Evolutionary conservation across 495 filamentous ascomycete genomes (phyloP), one percentile per base, ranked within the genome.

Genomic region (Massariosphaeria phaeospora): DNA sequence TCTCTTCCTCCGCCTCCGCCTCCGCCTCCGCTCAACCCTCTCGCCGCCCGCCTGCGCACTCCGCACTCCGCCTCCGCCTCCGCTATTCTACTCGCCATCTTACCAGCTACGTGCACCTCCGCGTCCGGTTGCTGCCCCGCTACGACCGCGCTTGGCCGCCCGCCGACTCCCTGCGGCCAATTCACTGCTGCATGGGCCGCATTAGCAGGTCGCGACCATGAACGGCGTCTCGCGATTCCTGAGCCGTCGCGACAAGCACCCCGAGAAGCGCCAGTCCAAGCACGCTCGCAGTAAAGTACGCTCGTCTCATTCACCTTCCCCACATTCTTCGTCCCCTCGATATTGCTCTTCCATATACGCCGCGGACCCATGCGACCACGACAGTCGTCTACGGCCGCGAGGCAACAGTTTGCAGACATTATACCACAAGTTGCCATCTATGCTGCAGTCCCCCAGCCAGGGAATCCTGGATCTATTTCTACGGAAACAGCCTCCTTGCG

Each of bases 211-310:
- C 33, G 35, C 49, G n/a, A 61, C 38, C 41, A 83, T 82, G 78
- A 79, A 75, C 67, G 80, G 79, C 8, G 77, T 86, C 56, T 76
- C 82, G 56, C 72, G 80, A 57, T 84, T 93, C 61, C 80, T 89
- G 44, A 89, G 84, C 46, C 79, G 83, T 58, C 79, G 86, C 38
- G 86, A 91, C 36, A 89, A 85, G 68, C 69, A 72, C 55, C 71
- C 76, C 64, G 64, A 60, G 45, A 78, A 75, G 53, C 73, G 73
- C 51, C 66, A n/a, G 2, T 54, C 54, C 24, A 63, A 63, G 39
- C 42, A 56, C 30, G 49, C 51, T 2, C 49, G 51, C 61, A 59
- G 39, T 44, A 63, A 63, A 59, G 61, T 63, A 63, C 49, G 27
- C 10, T 23, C 20, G 23, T 46, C 44, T 31, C 35, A 50, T 34